These are phyloP conservation scores for Venturia carpophila DNA, from an alignment of 2,329 filamentous ascomycete genomes.

Conservation along the genomic window DNA sequence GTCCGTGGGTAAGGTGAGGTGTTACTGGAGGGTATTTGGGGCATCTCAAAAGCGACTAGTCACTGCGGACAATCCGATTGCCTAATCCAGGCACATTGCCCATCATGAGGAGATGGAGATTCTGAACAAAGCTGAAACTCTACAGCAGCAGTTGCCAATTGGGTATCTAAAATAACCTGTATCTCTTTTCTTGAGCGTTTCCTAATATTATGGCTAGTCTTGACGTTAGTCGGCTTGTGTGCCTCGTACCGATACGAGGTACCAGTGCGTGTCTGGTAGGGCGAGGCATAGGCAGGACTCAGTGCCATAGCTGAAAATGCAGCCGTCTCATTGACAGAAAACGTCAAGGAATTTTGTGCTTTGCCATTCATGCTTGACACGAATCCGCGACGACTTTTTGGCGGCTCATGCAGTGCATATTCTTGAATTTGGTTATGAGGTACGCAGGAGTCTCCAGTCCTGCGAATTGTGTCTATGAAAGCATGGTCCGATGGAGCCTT, in stretches of 20 bases:
- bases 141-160: background rate
- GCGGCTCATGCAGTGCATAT: background rate
- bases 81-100: background rate
- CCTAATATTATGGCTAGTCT: background rate
- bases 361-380: background rate
- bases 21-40: background rate
- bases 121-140: conserved; percentile 4
- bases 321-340: background rate
- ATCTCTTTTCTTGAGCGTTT: background rate
- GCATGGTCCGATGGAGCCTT: background rate
- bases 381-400: background rate
- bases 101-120: background rate
- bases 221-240: background rate
- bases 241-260: background rate
- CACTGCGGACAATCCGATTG: background rate
- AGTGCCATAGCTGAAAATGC: background rate
- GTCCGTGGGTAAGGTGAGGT: background rate
- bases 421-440: background rate
- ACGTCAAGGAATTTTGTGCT: background rate
- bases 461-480: background rate
- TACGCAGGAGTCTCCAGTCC: background rate
- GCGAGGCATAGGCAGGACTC: background rate
- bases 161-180: conserved; percentile 2
- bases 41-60: background rate
- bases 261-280: background rate